Base-by-base conservation (phyloP, 1,284 basidiomycete genomes). In the Leccinum huronense region DNA sequence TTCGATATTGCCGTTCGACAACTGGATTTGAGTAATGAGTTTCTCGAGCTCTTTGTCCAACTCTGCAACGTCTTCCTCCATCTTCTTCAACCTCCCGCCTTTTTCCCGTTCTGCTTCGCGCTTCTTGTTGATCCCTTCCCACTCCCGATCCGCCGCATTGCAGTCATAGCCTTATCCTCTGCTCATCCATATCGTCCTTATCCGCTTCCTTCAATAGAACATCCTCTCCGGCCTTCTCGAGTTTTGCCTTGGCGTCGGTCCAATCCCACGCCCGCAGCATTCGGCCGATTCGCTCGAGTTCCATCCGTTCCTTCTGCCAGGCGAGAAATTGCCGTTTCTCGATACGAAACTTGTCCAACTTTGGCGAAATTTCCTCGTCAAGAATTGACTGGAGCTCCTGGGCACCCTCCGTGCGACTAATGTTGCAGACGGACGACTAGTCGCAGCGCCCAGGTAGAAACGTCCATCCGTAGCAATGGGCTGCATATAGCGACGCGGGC, bases 321-420 rank as follows among this genome's bases (percentile, higher is more conserved):
- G 92, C 89, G 45, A 99, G 83, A 75, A 89, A 98, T 10, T 91
- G 86, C 40, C 93, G 86, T 77, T 98, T 98, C 79, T 99, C 95
- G 33, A 84, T 84, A 6, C 97, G 86, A 1, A 98, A 87, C 70
- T 90, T 95, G 74, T 98, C 92, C 55, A 99, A 83, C 76, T 98
- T 98, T 1, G 97, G 97, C 0, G 88, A 91, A 73, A 99, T 98
- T 77, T 99, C 97, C 75, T 98, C 95, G 1, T 81, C 78, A 27
- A 98, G 84, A 16, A 93, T 82, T 2, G 85, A 82, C 23, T 85
- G 88, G 72, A 98, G 91, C 77, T 98, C 96, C 67, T 94, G 90
- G 27, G 23, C 63, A 64, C 34, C 40, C 63, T 2, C 63, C 33
- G 13, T 7, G 13, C 0, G 23, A 1, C 34, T 64, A 31, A 33